Evolutionary conservation across 2,329 filamentous ascomycete species (phyloP), one percentile per base, ranked within the genome.

Genomic region (Monilinia laxa): DNA sequence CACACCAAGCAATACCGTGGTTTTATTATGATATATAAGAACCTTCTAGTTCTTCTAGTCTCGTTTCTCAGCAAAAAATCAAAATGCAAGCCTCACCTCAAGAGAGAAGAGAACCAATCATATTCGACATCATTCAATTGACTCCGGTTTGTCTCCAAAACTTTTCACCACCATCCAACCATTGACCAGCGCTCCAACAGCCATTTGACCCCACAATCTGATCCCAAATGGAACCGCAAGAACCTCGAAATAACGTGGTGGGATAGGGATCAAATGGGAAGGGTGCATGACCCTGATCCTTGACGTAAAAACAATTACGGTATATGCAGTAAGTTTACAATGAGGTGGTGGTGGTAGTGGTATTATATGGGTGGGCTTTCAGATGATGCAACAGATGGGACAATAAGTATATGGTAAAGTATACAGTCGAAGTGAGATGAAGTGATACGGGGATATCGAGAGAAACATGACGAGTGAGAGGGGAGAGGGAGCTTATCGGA

Each of bases 161-260:
- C 1, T 12, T 4, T 14, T 52, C 23, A 12, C 25, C 11, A 16
- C 9, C 10, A 10, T 16, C 42, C 42, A 23, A 25, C 56, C 25
- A 25, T 35, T 35, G 31, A 35, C 31, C 31, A 35, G 31, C 31
- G 31, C 31, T 35, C 31, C 31, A 35, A 35, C 31, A 6, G 31
- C 31, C 31, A 35, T 16, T 45, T 20, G 40, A 58, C 62, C 42
- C 62, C 62, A 64, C 53, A 64, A 31, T 58, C 62, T 25, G 53
- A 49, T 64, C 53, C 53, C 62, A 42, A 57, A 64, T 51, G 53
- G 23, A 52, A 35, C 54, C n/a, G 25, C 18, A 53, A 20, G 57
- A 60, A 52, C 60, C 60, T 63, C 60, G 58, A 54, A 63, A 63
- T 54, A 65, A 65, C 62, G 62, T 65, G 62, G 62, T 64, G 42